These are phyloP conservation scores for Tetracladium setigerum DNA, from an alignment of 495 filamentous ascomycete genomes.

Conservation along the genomic window DNA sequence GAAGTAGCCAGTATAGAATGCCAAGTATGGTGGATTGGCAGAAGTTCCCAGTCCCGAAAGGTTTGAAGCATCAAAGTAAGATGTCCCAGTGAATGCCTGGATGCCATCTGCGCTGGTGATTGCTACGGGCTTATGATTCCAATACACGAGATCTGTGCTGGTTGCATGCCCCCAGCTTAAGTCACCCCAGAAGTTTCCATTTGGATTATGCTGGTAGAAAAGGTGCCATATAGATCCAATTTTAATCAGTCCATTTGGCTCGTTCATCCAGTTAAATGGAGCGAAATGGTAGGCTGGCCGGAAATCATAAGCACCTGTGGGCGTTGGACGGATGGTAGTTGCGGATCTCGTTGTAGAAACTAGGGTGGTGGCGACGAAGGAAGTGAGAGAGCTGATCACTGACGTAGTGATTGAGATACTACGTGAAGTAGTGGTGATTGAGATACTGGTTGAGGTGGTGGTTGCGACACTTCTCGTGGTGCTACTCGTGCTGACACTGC, in stretches of 20 bases:
- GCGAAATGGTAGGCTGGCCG: background rate
- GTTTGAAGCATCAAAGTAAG: background rate
- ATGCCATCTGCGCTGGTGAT: slow-evolving; percentile 21
- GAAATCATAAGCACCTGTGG: too few relatives aligned
- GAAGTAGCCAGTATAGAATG: background rate
- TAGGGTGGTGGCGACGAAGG: too few relatives aligned
- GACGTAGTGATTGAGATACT: too few relatives aligned
- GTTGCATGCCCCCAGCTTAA: slow-evolving; percentile 30
- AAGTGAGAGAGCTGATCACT: too few relatives aligned
- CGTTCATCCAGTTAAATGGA: background rate
- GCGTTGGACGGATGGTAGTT: too few relatives aligned
- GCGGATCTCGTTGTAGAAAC: too few relatives aligned
- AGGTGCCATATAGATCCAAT: slow-evolving; percentile 29
- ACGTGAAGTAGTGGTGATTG: too few relatives aligned
- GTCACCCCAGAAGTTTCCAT: too few relatives aligned
- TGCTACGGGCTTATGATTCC: slow-evolving; percentile 30
- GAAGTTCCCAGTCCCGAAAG: background rate
- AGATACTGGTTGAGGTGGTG: too few relatives aligned
- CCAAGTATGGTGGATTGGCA: background rate
- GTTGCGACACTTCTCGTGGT: too few relatives aligned
- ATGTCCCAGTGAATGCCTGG: slow-evolving; percentile 3
- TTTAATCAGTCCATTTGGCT: background rate
- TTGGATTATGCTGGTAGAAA: slow-evolving; percentile 25
- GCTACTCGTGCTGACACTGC: too few relatives aligned
- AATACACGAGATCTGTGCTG: slow-evolving; percentile 30